These are phyloP conservation scores for Wickerhamiella pararugosa DNA, from an alignment of 1,139 yeast genomes.

Conservation along the genomic window DNA sequence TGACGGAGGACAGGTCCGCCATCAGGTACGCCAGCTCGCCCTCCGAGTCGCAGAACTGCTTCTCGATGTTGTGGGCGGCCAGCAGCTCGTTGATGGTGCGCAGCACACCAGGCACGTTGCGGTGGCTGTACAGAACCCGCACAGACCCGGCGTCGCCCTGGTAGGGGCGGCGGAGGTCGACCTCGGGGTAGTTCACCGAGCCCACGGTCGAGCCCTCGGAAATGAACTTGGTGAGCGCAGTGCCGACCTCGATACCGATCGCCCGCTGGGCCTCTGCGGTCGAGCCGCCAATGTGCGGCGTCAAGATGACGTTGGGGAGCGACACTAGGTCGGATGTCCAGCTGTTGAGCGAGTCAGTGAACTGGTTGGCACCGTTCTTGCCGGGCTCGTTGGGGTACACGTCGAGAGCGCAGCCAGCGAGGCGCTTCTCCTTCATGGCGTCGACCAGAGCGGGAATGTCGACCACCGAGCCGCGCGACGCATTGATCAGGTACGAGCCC, in stretches of 20 bases:
- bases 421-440: constrained; percentile 84
- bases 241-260: constrained; percentile 88
- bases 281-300: constrained; percentile 98
- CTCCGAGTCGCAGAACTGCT: constrained; percentile 90
- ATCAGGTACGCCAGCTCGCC: constrained; percentile 94
- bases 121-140: constrained; percentile 91
- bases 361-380: constrained; percentile 78
- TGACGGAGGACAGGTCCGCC: constrained; percentile 92
- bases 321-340: constrained; percentile 78
- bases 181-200: constrained; percentile 99
- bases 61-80: constrained; percentile 90
- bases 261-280: constrained; percentile 99
- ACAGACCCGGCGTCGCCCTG: constrained; percentile 72
- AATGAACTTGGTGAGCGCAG: constrained; percentile 74
- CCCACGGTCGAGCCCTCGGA: constrained; percentile 95
- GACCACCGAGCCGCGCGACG: constrained; percentile 95
- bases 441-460: constrained; percentile 87
- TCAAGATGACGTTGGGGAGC: constrained; percentile 74
- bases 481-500: constrained; percentile 87
- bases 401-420: constrained; percentile 96
- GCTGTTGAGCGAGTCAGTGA: constrained; percentile 52
- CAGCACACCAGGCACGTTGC: constrained; percentile 97
- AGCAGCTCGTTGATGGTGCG: constrained; percentile 92
- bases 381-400: constrained; percentile 98
- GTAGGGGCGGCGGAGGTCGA: constrained; percentile 74